A percentile compares a stretch with the other conserved stretches of the same genome.
Evolutionary conservation across 176 grass and related monocot genomes (phyloP).

Genomic region (Dendrocalamus sinicus): DNA sequence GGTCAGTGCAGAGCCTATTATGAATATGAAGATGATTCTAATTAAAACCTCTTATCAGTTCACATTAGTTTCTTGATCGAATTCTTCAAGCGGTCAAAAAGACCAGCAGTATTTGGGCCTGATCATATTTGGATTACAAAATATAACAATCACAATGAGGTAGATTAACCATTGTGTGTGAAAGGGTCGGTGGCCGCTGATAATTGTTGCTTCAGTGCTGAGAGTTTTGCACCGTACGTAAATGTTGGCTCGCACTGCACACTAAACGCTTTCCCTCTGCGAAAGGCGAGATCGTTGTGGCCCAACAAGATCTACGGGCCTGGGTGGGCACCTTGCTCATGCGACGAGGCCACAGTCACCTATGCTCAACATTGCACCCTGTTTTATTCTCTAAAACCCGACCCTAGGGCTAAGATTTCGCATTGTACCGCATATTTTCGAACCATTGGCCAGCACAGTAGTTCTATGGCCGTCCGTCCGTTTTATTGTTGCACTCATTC

Average conservation of each 20-base stretch:
- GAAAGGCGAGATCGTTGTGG: background rate
- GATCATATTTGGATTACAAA: too few species aligned
- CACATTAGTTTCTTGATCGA: too few species aligned
- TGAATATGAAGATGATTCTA: too few species aligned
- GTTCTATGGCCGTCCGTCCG: background rate
- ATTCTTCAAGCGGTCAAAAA: too few species aligned
- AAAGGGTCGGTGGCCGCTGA: background rate
- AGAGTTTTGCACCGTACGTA: background rate
- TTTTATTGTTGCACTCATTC: background rate
- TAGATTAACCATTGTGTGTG: background rate
- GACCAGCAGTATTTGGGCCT: too few species aligned
- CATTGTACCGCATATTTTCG: background rate
- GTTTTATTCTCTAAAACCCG: background rate
- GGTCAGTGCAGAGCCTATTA: too few species aligned
- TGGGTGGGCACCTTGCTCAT: background rate
- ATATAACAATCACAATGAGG: background rate
- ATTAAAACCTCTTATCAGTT: too few species aligned
- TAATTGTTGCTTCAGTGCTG: background rate
- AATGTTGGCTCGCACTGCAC: background rate
- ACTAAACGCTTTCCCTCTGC: background rate
- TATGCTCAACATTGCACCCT: background rate
- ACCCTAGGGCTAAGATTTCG: background rate
- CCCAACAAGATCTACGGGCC: background rate
- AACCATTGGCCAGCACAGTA: background rate
- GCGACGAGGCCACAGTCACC: slow-evolving; percentile 4